Base-by-base conservation (phyloP, 495 filamentous ascomycete species). In the Annulohypoxylon moriforme region DNA sequence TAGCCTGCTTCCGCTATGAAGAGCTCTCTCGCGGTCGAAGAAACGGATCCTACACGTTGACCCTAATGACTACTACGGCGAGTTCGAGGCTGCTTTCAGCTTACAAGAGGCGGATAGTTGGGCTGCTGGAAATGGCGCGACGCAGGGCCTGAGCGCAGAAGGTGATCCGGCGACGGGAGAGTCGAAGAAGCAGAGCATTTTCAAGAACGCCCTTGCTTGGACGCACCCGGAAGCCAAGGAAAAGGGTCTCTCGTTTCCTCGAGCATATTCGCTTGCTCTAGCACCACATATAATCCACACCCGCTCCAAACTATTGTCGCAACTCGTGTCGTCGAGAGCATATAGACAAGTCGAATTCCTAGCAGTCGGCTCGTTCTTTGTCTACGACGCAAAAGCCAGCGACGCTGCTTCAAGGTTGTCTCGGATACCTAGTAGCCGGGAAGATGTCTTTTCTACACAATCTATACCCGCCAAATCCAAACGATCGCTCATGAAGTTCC, bases 1-100 rank as follows among this genome's bases (percentile, higher is more conserved):
- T 76, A 89, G 87, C 81, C 80, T 74, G 75, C 82, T 75, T 76
- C 77, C 74, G 42, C 72, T 60, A 63, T 83, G 75, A 89, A 97
- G 95, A 85, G 92, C 96, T 63, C 89, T 98, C 67, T 97, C 94
- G 64, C 90, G 96, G 72, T 96, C 94, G 33, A 89, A 89, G 71
- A 97, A 97, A 84, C 94, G 93, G 67, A 88, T 99, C 58, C 88
- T 98, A 34, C 96, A 99, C 74, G 80, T 97, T 78, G 96, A 99
- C 75, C 84, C 85, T 47, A 96, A 97, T 78, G 82, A 87, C 64
- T 97, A 92, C 81, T 99, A 99, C 81, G 96, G 96, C 68, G 90
- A 91, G 38, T 64, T 87, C 8, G 94, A 97, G 71, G 94, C 96
- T 66, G 94, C 94, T 1, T 90, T 99, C 64, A 95, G 90, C 76